phyloP scores from a whole-genome alignment of 495 filamentous ascomycete genomes.

The Astrothelium subdiscretum region DNA sequence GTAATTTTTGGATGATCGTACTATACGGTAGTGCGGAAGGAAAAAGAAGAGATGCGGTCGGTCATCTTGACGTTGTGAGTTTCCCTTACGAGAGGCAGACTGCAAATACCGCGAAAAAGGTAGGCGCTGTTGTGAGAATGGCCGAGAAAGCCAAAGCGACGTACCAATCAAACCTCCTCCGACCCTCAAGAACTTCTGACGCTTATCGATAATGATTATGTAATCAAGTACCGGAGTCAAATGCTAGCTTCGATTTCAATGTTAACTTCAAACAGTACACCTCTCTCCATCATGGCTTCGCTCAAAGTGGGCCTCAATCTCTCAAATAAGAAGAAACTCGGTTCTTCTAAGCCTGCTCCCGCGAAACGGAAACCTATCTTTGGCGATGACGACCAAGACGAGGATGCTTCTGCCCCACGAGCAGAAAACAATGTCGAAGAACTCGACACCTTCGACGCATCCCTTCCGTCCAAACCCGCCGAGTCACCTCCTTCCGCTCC shows the following conservation, averaged over 20 bases:
- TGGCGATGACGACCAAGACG: constrained; percentile 39
- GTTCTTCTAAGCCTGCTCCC: constrained; percentile 16
- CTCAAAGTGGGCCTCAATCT: constrained; percentile 49
- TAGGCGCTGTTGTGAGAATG: no score
- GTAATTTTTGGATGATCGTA: neutral
- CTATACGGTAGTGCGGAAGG: no score
- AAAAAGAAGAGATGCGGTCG: no score
- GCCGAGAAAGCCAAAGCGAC: no score
- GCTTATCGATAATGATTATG: neutral
- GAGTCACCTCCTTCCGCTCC: neutral
- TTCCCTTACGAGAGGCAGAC: no score
- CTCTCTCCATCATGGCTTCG: constrained; percentile 29
- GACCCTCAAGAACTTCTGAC: neutral
- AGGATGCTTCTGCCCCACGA: constrained; percentile 18
- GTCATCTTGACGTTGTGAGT: no score
- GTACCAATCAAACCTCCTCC: no score
- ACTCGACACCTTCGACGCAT: constrained; percentile 25
- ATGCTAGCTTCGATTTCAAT: neutral
- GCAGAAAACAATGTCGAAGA: constrained; percentile 15
- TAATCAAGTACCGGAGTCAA: neutral
- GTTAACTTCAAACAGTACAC: no score
- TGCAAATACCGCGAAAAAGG: no score
- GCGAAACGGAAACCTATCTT: constrained; percentile 41
- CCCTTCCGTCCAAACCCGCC: constrained; percentile 10
- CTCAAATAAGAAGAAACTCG: constrained; percentile 30